phyloP scores from a whole-genome alignment of 768 basidiomycete genomes.

The Boletales sp. region DNA sequence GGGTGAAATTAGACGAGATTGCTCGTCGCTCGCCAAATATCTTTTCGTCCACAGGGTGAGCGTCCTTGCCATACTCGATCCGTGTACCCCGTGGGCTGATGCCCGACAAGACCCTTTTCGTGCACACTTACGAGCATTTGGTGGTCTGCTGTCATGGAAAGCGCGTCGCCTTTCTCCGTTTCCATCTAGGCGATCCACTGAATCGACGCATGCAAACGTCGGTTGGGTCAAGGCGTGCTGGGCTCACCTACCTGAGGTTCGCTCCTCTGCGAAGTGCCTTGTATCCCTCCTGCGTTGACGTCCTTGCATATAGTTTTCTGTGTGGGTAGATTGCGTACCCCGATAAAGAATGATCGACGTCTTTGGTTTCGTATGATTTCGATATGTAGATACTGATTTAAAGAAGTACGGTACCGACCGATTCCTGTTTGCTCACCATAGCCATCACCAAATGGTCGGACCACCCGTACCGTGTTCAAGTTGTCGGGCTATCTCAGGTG shows the following conservation, averaged over 20 bases:
- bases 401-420: no score
- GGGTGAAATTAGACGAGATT: background rate
- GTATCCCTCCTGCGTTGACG: background rate
- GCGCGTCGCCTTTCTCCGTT: no score
- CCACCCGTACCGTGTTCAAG: no score
- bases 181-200: background rate
- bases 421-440: no score
- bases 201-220: conserved; percentile 1
- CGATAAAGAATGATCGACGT: no score
- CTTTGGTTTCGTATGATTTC: no score
- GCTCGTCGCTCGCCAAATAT: background rate
- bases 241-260: background rate
- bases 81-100: conserved; percentile 2
- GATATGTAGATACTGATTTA: no score
- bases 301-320: no score
- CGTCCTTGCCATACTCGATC: background rate
- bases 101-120: conserved; percentile 18
- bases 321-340: no score
- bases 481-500: no score
- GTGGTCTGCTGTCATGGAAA: conserved; percentile 8
- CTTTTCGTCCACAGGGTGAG: conserved; percentile 22
- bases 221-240: conserved; percentile 7
- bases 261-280: conserved; percentile 9
- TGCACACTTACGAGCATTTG: conserved; percentile 23
- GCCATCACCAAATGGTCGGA: no score